A percentile compares a stretch with the other conserved stretches of the same genome.
Conservation (phyloP, 345 rosid genomes). For the Orychophragmus violaceus region DNA sequence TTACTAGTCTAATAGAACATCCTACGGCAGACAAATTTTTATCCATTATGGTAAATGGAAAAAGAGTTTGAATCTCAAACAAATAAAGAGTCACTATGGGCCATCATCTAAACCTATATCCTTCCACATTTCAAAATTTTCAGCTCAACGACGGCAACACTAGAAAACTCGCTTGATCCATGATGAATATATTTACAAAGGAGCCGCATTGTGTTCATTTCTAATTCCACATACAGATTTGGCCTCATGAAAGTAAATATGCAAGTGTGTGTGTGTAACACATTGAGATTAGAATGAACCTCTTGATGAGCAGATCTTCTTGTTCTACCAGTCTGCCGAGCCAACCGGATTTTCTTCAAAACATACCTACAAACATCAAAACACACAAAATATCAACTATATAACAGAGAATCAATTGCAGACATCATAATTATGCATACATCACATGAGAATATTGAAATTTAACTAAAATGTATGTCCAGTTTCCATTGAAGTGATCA, state of each 20-base stretch:
- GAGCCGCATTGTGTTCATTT: too few relatives aligned
- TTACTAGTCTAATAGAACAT: not conserved
- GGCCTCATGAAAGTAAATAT: not conserved
- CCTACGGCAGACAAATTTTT: not conserved
- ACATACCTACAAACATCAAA: slow-evolving; percentile 60
- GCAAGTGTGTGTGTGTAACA: not conserved
- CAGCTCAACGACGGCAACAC: not conserved
- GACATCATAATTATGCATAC: not conserved
- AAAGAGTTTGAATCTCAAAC: not conserved
- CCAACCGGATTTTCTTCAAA: slow-evolving; percentile 94
- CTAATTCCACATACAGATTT: too few relatives aligned
- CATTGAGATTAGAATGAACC: slow-evolving; percentile 38
- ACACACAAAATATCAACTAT: not conserved
- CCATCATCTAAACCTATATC: not conserved
- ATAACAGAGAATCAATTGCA: slow-evolving; percentile 2
- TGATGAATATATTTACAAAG: not conserved
- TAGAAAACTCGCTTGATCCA: not conserved
- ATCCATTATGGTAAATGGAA: not conserved
- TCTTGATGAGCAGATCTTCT: slow-evolving; percentile 99
- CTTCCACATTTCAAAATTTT: not conserved
- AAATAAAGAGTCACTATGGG: not conserved
- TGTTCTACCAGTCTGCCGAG: slow-evolving; percentile 94
- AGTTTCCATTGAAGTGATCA: not conserved
- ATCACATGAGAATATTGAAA: not conserved
- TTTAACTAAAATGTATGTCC: not conserved